A percentile compares a stretch with the other conserved stretches of the same genome.
Evolutionary conservation across 108 stramenopile genomes (phyloP).

Genomic region (Mediolabrus comicus): DNA sequence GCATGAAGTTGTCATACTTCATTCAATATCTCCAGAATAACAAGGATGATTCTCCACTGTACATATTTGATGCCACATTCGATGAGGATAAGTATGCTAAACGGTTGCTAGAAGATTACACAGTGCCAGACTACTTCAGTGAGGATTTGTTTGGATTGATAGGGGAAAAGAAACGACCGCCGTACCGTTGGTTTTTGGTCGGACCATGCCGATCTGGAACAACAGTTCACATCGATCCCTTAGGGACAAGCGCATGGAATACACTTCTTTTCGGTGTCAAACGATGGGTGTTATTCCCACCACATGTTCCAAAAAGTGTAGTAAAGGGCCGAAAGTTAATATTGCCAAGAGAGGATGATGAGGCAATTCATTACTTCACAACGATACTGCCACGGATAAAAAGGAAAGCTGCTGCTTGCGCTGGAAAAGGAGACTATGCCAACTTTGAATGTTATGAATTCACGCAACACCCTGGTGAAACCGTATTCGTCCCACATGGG

Average conservation of each 20-base stretch:
- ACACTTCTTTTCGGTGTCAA: conserved; percentile 91
- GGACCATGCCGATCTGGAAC: conserved; percentile 94
- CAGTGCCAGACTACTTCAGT: conserved; percentile 90
- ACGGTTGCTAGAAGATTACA: conserved; percentile 70
- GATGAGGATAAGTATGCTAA: conserved; percentile 77
- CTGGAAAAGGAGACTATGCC: conserved; percentile 42
- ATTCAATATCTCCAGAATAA: conserved; percentile 77
- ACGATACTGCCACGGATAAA: conserved; percentile 91
- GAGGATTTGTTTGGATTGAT: conserved; percentile 94
- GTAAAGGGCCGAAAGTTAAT: conserved; percentile 85
- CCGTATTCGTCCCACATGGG: conserved; percentile 93
- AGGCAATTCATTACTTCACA: conserved; percentile 96
- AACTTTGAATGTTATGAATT: conserved; percentile 91
- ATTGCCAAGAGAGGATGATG: conserved; percentile 91
- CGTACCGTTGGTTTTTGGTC: conserved; percentile 96
- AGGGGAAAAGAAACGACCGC: conserved; percentile 91
- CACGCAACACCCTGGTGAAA: conserved; percentile 96
- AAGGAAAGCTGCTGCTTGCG: conserved; percentile 49
- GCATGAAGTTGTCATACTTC: conserved; percentile 91
- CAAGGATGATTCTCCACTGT: conserved; percentile 95
- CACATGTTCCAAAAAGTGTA: conserved; percentile 77
- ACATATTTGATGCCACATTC: conserved; percentile 95
- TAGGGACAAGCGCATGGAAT: conserved; percentile 98
- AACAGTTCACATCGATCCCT: conserved; percentile 94
- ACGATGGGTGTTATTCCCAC: conserved; percentile 98